Evolutionary conservation across 2,329 filamentous ascomycete species (phyloP).

Genomic region (Fusarium mundagurra): DNA sequence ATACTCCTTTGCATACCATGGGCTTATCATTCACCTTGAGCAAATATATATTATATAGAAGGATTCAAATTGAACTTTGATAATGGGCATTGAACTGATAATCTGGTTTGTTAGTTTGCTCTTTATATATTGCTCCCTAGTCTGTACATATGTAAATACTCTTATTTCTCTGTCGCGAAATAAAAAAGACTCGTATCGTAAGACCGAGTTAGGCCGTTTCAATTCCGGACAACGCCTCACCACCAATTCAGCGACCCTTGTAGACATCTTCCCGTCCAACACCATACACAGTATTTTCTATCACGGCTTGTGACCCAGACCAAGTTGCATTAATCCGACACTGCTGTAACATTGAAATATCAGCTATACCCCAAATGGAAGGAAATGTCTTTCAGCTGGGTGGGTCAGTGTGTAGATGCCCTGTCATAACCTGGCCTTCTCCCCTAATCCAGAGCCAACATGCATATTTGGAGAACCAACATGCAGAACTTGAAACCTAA

Average conservation of each 20-base stretch:
- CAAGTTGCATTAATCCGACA: too few species aligned
- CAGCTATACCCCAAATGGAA: neutral
- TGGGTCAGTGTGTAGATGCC: neutral
- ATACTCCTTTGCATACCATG: accelerated
- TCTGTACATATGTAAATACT: accelerated
- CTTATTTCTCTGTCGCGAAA: accelerated
- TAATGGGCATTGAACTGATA: accelerated
- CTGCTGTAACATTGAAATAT: neutral
- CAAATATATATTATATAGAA: neutral
- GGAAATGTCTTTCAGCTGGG: neutral
- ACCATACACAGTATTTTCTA: accelerated
- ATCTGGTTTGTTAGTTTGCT: too few species aligned
- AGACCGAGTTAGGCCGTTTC: neutral
- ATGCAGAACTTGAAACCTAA: neutral
- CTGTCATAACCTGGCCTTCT: neutral
- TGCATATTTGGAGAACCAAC: neutral
- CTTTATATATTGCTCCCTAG: too few species aligned
- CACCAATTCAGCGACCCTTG: neutral
- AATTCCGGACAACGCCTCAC: too few species aligned
- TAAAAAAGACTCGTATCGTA: neutral
- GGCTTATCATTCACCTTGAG: accelerated
- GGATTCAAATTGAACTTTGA: too few species aligned
- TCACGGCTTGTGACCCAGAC: accelerated
- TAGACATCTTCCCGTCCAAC: accelerated
- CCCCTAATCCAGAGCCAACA: neutral